Percentiles rank a stretch among this genome's conserved stretches.
These are phyloP conservation scores for Pseudophaeomoniella oleicola DNA, from an alignment of 2,329 filamentous ascomycete genomes.

Conservation along the genomic window DNA sequence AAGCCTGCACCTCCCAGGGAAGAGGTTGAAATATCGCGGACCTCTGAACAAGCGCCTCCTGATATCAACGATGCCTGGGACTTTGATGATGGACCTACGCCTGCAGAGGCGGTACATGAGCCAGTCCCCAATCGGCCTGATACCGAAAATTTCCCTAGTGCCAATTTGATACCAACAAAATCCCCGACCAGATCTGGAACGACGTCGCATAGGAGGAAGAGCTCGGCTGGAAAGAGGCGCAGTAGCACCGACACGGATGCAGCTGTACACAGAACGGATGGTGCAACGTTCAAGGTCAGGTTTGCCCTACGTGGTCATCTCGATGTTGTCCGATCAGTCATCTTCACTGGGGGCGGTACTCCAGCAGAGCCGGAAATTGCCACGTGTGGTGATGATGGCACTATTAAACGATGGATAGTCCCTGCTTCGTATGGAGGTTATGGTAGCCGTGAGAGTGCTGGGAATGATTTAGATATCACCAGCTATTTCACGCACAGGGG, in stretches of 20 bases:
- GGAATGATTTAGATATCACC: conserved; percentile 74
- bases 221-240: conserved; percentile 56
- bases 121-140: conserved; percentile 54
- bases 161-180: conserved; percentile 62
- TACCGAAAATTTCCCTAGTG: conserved; percentile 72
- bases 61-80: conserved; percentile 71
- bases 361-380: conserved; percentile 94
- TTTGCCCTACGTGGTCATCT: conserved; percentile 87
- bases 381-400: conserved; percentile 86
- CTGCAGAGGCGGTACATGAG: conserved; percentile 35
- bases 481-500: conserved; percentile 93
- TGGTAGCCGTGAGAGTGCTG: conserved; percentile 35
- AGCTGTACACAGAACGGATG: conserved; percentile 43
- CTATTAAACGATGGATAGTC: conserved; percentile 94
- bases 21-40: conserved; percentile 22
- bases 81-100: conserved; percentile 61
- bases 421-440: conserved; percentile 60
- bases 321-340: conserved; percentile 84
- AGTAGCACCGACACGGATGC: conserved; percentile 47
- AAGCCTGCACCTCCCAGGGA: conserved; percentile 32
- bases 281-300: conserved; percentile 73
- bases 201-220: conserved; percentile 62
- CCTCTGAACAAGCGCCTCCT: conserved; percentile 31
- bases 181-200: conserved; percentile 55
- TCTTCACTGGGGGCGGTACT: conserved; percentile 92